Base-by-base conservation (phyloP, 2,329 filamentous ascomycete species). In the Colletotrichum lentis region DNA sequence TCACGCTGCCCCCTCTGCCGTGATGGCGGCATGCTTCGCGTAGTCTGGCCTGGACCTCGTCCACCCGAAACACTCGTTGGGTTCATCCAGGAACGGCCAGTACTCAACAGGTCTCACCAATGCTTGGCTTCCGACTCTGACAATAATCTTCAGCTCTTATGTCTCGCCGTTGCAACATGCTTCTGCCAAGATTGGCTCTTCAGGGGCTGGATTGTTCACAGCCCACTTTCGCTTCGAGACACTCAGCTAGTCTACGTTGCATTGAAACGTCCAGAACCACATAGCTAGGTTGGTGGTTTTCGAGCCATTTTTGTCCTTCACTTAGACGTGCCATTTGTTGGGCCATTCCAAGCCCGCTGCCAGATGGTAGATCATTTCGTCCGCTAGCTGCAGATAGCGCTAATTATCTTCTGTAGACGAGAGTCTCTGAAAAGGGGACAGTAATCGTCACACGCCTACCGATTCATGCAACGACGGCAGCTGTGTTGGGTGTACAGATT, bases 181-280 rank as follows among this genome's bases (percentile, higher is more conserved):
- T 16, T 18, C 24, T 43, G 62, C 66, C 66, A 65, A 67, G 62
- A 22, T 16, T 5, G 22, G n/a, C 49, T 35, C 2, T 43, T 27
- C 12, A n/a, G 4, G 11, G 16, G 18, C 49, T 35, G 22, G 41
- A 35, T 35, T 22, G 18, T 12, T 20, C 16, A 8, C 31, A 54
- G 4, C 18, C 37, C 31, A 66, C 41, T 55, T 55, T 66, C 66
- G 62, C 43, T 52, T 61, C 50, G 37, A n/a, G 47, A 68, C 20
- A 18, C 8, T 18, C 43, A 3, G 10, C 22, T 27, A 16, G 20
- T 18, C 24, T n/a, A 31, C 27, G n/a, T 46, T 53, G 44, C 37
- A n/a, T 37, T 20, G 27, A 61, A 49, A 16, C 52, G 31, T 24
- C 16, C 16, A 8, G n/a, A 12, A 31, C 61, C 11, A 18, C 10